Evolutionary conservation across 371 early-diverging fungal genomes (phyloP), one percentile per base, ranked within the genome.

Genomic region (Globomyces sp.): DNA sequence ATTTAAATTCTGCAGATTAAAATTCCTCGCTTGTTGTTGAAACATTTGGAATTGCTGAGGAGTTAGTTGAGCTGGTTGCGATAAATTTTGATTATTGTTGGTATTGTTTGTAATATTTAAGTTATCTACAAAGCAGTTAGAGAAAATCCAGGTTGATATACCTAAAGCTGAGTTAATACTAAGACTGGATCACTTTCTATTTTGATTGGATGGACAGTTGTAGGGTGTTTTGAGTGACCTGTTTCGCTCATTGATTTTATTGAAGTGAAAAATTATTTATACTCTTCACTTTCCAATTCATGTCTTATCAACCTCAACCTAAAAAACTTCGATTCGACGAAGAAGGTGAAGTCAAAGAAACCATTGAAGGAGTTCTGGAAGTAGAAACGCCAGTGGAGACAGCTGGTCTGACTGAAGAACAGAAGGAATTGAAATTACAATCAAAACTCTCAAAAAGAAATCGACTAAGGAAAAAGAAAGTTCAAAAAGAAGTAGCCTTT

Each of bases 291-390:
- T 46, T 46, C 47, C 11, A 5, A 46, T 46, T 24, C 24, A 55
- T 55, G 55, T 39, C 55, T 8, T 55, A 39, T 55, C 39, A 8
- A 8, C 37, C 55, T 55, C 55, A 55, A 39, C 8, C 55, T 39
- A 55, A 55, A 40, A 55, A 55, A 37, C 55, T 55, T 36, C 4
- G 55, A 37, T 55, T 55, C 39, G 39, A 55, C 13, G 55, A 55
- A 55, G 55, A 55, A 39, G 55, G 55, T 6, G 10, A 55, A 39
- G 55, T 55, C 9, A 40, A 36, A 55, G 55, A 55, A 39, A 55
- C 55, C 4, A 55, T 55, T 55, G 39, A 55, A 55, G 55, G 55
- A 55, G 55, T 39, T 39, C 24, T 24, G 24, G 24, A 24, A 24
- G 55, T 39, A 13, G 55, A 55, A n/a, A 8, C 34, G 34, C 24